A percentile compares a stretch with the other conserved stretches of the same genome.
Evolutionary conservation across 1,284 basidiomycete species (phyloP).

Genomic region (Taiwanofungus camphoratus): DNA sequence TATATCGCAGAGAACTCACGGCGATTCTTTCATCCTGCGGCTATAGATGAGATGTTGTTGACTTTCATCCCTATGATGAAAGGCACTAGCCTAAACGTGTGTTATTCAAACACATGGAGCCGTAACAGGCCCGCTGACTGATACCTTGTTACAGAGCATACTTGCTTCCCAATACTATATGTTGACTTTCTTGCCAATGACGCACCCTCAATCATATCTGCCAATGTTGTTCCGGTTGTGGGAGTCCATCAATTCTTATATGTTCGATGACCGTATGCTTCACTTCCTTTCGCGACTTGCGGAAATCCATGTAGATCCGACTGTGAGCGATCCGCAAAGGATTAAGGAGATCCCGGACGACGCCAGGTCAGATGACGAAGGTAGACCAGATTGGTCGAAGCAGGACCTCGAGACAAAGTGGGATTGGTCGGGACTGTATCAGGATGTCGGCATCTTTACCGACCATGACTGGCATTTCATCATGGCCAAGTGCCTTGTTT

Average conservation of each 20-base stretch:
- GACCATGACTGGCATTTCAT: conserved; percentile 83
- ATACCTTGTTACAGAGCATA: conserved; percentile 44
- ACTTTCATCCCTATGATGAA: conserved; percentile 76
- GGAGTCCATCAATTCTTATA: conserved; percentile 81
- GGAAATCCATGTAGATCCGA: conserved; percentile 70
- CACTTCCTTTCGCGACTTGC: conserved; percentile 63
- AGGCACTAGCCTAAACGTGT: conserved; percentile 67
- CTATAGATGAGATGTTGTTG: conserved; percentile 86
- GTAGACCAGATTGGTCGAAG: conserved; percentile 49
- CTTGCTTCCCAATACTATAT: conserved; percentile 79
- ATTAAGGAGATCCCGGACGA: conserved; percentile 68
- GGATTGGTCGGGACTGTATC: conserved; percentile 66
- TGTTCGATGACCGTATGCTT: conserved; percentile 81
- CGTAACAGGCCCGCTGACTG: conserved; percentile 7
- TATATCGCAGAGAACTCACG: conserved; percentile 80
- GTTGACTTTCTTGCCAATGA: conserved; percentile 73
- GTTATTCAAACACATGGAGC: conserved; percentile 22
- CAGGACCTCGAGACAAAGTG: conserved; percentile 36
- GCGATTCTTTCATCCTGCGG: conserved; percentile 87
- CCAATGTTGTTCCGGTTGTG: conserved; percentile 78
- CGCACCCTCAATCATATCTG: conserved; percentile 76
- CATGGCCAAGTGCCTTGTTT: conserved; percentile 88
- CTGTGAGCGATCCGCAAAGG: conserved; percentile 64
- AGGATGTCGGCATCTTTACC: conserved; percentile 84
- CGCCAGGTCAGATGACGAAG: conserved; percentile 58